Evolutionary conservation across 306 rosid species (phyloP).

Genomic region (Cyclanthera cordifolia): DNA sequence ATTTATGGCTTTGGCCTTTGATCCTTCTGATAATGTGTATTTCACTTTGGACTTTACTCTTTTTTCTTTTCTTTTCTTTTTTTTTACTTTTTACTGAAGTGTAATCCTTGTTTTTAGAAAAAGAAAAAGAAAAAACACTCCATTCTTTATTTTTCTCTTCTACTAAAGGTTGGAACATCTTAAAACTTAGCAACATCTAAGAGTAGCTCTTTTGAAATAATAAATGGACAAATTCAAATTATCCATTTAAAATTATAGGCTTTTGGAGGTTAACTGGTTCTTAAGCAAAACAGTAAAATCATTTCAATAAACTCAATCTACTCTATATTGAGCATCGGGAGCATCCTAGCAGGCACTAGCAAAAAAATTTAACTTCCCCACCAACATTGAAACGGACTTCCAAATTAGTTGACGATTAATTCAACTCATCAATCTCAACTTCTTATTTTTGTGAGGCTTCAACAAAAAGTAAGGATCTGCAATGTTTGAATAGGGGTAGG

Average conservation of each 20-base stretch:
- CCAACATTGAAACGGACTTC: background rate
- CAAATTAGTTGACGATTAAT: background rate
- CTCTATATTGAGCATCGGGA: background rate
- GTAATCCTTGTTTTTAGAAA: no score
- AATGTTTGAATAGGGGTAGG: background rate
- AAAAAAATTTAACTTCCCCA: background rate
- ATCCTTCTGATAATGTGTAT: no score
- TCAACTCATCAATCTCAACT: background rate
- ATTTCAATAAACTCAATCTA: background rate
- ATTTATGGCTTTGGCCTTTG: no score
- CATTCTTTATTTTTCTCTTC: background rate
- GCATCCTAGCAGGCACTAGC: background rate
- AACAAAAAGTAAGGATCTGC: background rate
- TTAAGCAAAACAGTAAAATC: background rate
- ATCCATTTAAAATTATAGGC: background rate
- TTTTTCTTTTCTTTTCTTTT: no score
- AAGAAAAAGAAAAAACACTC: no score
- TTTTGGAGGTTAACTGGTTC: background rate
- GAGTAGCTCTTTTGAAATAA: background rate
- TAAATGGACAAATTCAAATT: background rate
- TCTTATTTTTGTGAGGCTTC: background rate
- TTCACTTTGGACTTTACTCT: background rate
- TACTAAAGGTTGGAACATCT: background rate
- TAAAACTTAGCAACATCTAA: background rate
- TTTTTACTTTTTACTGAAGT: no score